Evolutionary conservation across 2,329 filamentous ascomycete genomes (phyloP), one percentile per base, ranked within the genome.

Genomic region (Xylariaceae sp.): DNA sequence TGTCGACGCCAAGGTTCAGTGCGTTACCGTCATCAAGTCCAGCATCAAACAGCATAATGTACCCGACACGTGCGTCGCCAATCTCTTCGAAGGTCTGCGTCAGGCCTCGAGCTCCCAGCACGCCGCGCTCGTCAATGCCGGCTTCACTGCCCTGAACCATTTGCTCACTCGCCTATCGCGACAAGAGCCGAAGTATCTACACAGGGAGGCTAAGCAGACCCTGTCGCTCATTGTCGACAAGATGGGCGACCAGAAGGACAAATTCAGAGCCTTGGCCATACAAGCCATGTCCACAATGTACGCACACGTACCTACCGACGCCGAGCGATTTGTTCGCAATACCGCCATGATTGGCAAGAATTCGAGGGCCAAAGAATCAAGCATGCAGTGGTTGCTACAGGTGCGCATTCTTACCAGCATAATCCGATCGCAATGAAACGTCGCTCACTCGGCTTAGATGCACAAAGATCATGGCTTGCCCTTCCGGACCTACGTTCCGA

Each of bases 21-120:
- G 82, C 50, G 82, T 96, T 63, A 88, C 84, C 55, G 79, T 76
- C 65, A 77, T 92, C 72, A 95, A 96, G 73, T 91, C 88, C 41
- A 83, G 85, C 69, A 96, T 96, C 77, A 96, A 96, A 72, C 91
- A 95, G 71, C 87, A 88, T 69, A 91, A 91, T 74, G 89, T 96
- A 43, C 89, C 90, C 56, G 89, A 95, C 61, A 72, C 73, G 51
- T 81, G 79, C 64, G 81, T 95, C 63, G 73, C 83, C 22, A 77
- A 83, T 54, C 83, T 96, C 59, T 95, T 96, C 72, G 90, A 96
- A 57, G 88, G 86, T 59, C 78, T 95, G 65, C 86, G 87, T 59
- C 74, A 84, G 49, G 88, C 89, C 56, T 87, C 92, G 61, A 76
- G 79, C 50, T 88, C 89, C 40, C 86, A 88, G 64, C 88, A 95